Conservation (phyloP, 208 protist species). For the Crithidia thermophila region DNA sequence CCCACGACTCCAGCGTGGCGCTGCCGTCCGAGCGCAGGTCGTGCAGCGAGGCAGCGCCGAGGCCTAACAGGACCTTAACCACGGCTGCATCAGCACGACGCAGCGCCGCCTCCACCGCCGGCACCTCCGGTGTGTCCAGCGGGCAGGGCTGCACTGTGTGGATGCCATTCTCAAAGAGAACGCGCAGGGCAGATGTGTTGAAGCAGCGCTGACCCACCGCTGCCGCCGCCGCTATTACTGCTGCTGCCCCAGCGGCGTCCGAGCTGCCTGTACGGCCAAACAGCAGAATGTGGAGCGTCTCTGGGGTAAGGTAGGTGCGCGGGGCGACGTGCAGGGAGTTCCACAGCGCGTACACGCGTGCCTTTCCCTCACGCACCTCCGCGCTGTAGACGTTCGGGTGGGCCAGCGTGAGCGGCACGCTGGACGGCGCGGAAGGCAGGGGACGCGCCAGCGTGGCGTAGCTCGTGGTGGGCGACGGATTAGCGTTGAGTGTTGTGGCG, state of each 20-base stretch:
- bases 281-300: conserved; percentile 60
- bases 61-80: conserved; percentile 51
- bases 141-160: conserved; percentile 57
- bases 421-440: conserved; percentile 8
- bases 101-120: conserved; percentile 70
- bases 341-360: conserved; percentile 52
- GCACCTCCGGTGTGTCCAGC: conserved; percentile 40
- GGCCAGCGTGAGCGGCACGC: conserved; percentile 21
- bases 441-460: not conserved
- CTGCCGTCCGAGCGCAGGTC: conserved; percentile 48
- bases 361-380: conserved; percentile 44
- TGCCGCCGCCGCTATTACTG: no score
- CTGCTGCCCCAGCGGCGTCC: not conserved
- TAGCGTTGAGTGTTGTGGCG: not conserved
- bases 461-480: not conserved
- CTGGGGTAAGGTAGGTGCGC: conserved; percentile 56
- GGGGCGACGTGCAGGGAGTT: conserved; percentile 48
- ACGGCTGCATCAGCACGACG: conserved; percentile 31
- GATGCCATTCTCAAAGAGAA: conserved; percentile 54
- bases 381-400: conserved; percentile 54
- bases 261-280: conserved; percentile 30
- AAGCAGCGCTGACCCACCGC: no score
- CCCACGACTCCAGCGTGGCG: conserved; percentile 40
- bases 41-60: conserved; percentile 53
- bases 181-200: conserved; percentile 28